Evolutionary conservation across 257 asterid genomes (phyloP).

Genomic region (Solanum appendiculatum): DNA sequence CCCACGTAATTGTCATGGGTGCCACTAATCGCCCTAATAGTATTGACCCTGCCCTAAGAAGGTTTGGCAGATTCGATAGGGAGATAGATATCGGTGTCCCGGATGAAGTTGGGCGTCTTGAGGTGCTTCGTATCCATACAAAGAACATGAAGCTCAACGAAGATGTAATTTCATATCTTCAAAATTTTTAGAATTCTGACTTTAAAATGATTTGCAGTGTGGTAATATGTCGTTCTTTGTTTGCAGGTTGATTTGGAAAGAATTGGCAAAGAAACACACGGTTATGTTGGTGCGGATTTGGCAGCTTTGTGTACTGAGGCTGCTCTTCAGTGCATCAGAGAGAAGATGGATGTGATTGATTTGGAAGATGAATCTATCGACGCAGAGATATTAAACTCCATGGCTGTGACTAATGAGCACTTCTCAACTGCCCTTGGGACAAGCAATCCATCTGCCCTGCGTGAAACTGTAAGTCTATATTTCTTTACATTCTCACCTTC

Average conservation of each 20-base stretch:
- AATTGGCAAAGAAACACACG: conserved; percentile 73
- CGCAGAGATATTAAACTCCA: conserved; percentile 84
- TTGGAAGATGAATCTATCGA: conserved; percentile 84
- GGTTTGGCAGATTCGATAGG: conserved; percentile 92
- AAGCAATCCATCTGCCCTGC: conserved; percentile 91
- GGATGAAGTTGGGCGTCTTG: conserved; percentile 95
- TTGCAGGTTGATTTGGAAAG: conserved; percentile 85
- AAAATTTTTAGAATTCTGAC: not conserved
- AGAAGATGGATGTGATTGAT: conserved; percentile 94
- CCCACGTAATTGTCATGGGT: conserved; percentile 91
- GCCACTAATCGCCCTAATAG: conserved; percentile 93
- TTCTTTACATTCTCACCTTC: not conserved
- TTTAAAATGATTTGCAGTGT: not conserved
- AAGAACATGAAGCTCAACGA: conserved; percentile 95
- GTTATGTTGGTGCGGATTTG: conserved; percentile 89
- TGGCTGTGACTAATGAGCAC: conserved; percentile 92
- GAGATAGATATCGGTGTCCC: conserved; percentile 94
- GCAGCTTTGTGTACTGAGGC: conserved; percentile 97
- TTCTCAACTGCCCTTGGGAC: conserved; percentile 85
- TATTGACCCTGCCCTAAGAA: conserved; percentile 83
- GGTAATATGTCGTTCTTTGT: not conserved
- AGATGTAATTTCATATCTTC: conserved; percentile 31
- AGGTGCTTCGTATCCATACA: conserved; percentile 83
- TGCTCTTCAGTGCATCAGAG: conserved; percentile 93
- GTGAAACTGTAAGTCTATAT: conserved; percentile 62